Base-by-base conservation (phyloP, 148 eudicot genomes). In the Vaccinium darrowii region DNA sequence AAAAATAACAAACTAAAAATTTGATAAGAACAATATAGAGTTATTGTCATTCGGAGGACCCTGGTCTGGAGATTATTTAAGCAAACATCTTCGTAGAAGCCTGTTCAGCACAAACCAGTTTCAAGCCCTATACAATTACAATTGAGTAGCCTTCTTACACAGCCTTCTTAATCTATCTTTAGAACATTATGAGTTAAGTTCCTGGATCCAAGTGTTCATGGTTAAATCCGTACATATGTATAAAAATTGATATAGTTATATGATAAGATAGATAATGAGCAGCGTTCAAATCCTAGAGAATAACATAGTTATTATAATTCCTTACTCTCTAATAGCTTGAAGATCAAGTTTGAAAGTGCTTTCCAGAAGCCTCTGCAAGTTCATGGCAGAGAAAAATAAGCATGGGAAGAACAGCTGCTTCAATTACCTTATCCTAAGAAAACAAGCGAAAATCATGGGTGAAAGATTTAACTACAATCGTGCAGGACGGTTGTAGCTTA, bases 321-420 rank as follows among this genome's bases (percentile, higher is more conserved):
- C 97, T 92, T 90, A 96, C 99, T 95, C 99, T 94, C 99, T 94
- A 78, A 90, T 84, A 60, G 99, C 98, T 90, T 91, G 88, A 75
- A 95, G 93, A 92, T 97, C 99, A 81, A 97, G 98, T 81, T 88
- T 89, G 90, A 97, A 97, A 60, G 99, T 97, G 90, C 87, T 95
- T 89, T 97, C 99, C 78, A 97, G 78, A 88, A 97, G 99, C 92
- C 98, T 95, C 99, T 97, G 98, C 88, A 90, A 74, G 78, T 88
- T 84, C 81, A 83, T 71, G 58, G 53, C 27, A 82, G 51, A 67
- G 5, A 83, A 79, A 9, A 80, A 76, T 36, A 81, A 81, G 58
- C 78, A 67, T 33, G 54, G 72, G 12, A n/a, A 13, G 39, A 19
- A 39, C 10, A 71, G 57, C 51, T 69, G 69, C 71, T 43, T 54